These are phyloP conservation scores for Luffa acutangula DNA, from an alignment of 306 rosid species.

Conservation along the genomic window DNA sequence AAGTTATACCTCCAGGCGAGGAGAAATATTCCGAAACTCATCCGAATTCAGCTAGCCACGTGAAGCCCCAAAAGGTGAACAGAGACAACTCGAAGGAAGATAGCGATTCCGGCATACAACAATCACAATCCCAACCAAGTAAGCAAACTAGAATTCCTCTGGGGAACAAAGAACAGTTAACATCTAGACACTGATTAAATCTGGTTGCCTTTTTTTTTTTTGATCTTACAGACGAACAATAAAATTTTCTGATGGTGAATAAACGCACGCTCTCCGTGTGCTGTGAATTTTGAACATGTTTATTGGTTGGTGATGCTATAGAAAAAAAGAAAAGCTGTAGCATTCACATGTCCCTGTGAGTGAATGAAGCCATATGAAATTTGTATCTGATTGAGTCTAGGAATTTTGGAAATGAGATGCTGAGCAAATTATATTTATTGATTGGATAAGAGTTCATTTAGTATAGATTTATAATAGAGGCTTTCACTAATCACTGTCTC, in stretches of 20 bases:
- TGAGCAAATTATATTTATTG: neutral
- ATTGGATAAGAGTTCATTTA: neutral
- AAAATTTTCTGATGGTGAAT: constrained; percentile 10
- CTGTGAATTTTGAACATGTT: neutral
- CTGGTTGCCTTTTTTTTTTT: neutral
- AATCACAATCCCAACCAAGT: constrained; percentile 37
- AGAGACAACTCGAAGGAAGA: constrained; percentile 9
- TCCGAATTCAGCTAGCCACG: neutral
- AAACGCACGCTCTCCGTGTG: neutral
- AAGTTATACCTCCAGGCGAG: constrained; percentile 18
- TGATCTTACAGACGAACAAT: constrained; percentile 12
- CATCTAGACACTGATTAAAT: constrained; percentile 38
- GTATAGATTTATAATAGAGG: neutral
- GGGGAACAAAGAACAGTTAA: constrained; percentile 49
- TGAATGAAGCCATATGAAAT: neutral
- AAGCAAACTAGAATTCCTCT: constrained; percentile 31
- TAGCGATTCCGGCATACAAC: constrained; percentile 9
- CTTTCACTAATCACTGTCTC: neutral
- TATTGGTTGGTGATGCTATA: neutral
- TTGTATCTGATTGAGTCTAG: neutral
- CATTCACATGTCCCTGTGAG: neutral
- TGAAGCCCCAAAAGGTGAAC: constrained; percentile 15
- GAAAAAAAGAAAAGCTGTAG: neutral
- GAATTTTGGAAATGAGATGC: neutral
- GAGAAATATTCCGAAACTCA: neutral